These are phyloP conservation scores for Leucocoprinus birnbaumii DNA, from an alignment of 768 basidiomycete genomes.

Conservation along the genomic window DNA sequence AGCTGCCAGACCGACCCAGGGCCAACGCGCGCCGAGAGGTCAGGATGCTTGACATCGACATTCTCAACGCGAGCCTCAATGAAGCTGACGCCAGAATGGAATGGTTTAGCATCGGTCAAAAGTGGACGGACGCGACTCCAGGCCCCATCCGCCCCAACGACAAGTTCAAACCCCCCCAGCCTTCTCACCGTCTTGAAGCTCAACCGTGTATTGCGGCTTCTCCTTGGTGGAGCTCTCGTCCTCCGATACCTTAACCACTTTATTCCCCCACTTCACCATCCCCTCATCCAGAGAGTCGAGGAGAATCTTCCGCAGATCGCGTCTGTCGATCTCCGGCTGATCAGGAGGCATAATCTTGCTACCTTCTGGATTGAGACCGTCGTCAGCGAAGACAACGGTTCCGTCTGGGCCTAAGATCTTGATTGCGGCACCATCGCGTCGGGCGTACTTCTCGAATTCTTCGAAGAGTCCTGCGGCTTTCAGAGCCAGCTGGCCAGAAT, in stretches of 20 bases:
- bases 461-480: slow-evolving; percentile 20
- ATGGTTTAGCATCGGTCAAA: slow-evolving; percentile 24
- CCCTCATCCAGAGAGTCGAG: slow-evolving; percentile 20
- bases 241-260: slow-evolving; percentile 13
- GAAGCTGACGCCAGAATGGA: slow-evolving; percentile 27
- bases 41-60: slow-evolving; percentile 19
- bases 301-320: slow-evolving; percentile 21
- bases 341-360: slow-evolving; percentile 3
- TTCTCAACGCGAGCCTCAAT: slow-evolving; percentile 15
- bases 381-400: slow-evolving; percentile 7
- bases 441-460: slow-evolving; percentile 19
- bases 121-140: slow-evolving; percentile 35
- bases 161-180: slow-evolving; percentile 17
- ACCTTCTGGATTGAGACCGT: background rate
- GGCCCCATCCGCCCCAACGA: slow-evolving; percentile 31
- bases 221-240: slow-evolving; percentile 1
- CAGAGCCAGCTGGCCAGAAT: slow-evolving; percentile 22
- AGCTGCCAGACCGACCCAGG: slow-evolving; percentile 25
- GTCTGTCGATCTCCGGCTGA: slow-evolving; percentile 24
- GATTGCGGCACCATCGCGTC: slow-evolving; percentile 16
- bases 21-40: slow-evolving; percentile 21
- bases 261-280: slow-evolving; percentile 19
- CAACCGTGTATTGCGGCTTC: slow-evolving; percentile 12
- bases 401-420: slow-evolving; percentile 16
- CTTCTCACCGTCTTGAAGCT: slow-evolving; percentile 13